Conservation (phyloP, 2,329 filamentous ascomycete genomes). For the Penicillium sp. region DNA sequence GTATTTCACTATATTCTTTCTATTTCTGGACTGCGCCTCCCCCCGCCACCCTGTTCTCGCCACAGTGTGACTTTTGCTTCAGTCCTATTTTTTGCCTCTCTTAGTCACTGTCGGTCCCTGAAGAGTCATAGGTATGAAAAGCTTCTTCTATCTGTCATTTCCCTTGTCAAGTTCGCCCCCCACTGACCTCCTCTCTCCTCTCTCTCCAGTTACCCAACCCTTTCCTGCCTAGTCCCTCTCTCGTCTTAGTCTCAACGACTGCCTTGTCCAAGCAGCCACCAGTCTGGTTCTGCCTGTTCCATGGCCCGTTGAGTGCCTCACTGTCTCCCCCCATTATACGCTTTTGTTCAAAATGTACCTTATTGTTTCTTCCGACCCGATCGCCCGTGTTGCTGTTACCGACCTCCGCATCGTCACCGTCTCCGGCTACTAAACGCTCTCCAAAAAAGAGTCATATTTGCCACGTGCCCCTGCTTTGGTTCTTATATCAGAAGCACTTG, state of each 20-base stretch:
- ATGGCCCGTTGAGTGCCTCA: conserved; percentile 33
- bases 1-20: conserved; percentile 12
- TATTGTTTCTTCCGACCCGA: conserved; percentile 39
- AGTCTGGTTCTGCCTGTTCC: conserved; percentile 34
- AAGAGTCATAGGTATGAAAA: conserved; percentile 19
- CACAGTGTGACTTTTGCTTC: conserved; percentile 16
- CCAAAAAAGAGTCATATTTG: conserved; percentile 16
- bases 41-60: conserved; percentile 18
- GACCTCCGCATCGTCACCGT: conserved; percentile 32
- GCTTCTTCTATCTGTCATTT: conserved; percentile 2
- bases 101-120: conserved; percentile 8
- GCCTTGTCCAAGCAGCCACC: conserved; percentile 30
- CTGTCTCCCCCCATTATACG: conserved; percentile 15
- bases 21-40: conserved; percentile 8
- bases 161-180: not conserved
- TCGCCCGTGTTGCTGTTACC: conserved; percentile 39
- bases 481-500: conserved; percentile 23
- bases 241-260: conserved; percentile 18
- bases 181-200: conserved; percentile 10
- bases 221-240: conserved; percentile 13
- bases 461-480: conserved; percentile 14
- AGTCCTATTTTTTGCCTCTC: conserved; percentile 17
- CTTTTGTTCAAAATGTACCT: conserved; percentile 41
- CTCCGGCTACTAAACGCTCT: conserved; percentile 25
- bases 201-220: not conserved